A percentile compares a stretch with the other conserved stretches of the same genome.
phyloP scores from a whole-genome alignment of 257 asterid genomes.

The Salvia miltiorrhiza region DNA sequence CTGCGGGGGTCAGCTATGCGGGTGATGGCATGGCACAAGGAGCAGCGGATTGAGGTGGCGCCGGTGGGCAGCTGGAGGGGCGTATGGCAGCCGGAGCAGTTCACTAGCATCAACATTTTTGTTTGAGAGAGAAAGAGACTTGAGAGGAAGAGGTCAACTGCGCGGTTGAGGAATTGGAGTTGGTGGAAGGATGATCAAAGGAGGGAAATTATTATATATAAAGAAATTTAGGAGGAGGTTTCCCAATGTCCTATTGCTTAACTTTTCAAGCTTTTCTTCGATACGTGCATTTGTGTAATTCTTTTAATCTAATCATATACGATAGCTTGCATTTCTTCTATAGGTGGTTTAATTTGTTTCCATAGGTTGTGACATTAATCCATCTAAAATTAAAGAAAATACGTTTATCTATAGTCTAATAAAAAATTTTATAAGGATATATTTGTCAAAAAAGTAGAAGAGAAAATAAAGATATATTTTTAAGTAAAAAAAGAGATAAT shows the following conservation, averaged over 20 bases:
- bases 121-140: background rate
- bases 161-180: constrained; percentile 7
- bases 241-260: background rate
- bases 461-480: too few relatives aligned
- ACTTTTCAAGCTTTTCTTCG: background rate
- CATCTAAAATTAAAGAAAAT: too few relatives aligned
- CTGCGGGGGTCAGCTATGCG: constrained; percentile 49
- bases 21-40: constrained; percentile 74
- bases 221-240: background rate
- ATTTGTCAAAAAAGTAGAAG: too few relatives aligned
- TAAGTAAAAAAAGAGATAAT: too few relatives aligned
- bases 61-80: constrained; percentile 80
- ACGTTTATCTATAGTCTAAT: too few relatives aligned
- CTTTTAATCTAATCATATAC: too few relatives aligned
- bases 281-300: background rate
- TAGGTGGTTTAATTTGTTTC: too few relatives aligned
- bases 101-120: constrained; percentile 64
- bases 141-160: constrained; percentile 16
- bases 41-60: constrained; percentile 81
- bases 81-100: constrained; percentile 78
- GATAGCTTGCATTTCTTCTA: too few relatives aligned
- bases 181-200: constrained; percentile 2
- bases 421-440: too few relatives aligned
- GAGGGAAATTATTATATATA: constrained; percentile 10
- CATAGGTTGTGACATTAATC: too few relatives aligned